Percentiles rank a stretch among this genome's conserved stretches.
Evolutionary conservation across 805 yeast genomes (phyloP).

Genomic region (Spathaspora passalidarum): DNA sequence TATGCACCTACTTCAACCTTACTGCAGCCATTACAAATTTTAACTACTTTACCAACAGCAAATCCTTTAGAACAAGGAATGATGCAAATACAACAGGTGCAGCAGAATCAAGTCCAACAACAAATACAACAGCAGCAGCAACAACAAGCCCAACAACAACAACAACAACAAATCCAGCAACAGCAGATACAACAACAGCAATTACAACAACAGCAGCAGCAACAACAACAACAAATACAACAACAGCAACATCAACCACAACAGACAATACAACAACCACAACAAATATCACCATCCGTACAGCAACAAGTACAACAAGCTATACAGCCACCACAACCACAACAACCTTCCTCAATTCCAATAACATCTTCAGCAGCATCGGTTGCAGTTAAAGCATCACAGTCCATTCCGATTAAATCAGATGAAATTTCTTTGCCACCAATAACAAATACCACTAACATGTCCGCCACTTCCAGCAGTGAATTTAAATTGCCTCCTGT

Average conservation of each 20-base stretch:
- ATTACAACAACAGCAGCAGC: constrained; percentile 12
- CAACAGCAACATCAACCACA: not conserved
- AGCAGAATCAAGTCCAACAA: not conserved
- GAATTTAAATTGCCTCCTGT: not conserved
- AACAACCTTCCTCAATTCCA: constrained; percentile 6
- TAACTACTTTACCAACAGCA: constrained; percentile 1
- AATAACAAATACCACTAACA: not conserved
- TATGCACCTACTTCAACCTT: constrained; percentile 11
- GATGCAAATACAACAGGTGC: constrained; percentile 1
- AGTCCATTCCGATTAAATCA: constrained; percentile 4
- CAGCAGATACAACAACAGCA: constrained; percentile 11
- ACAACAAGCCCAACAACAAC: constrained; percentile 1
- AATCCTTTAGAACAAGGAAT: not conserved
- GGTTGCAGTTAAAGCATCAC: constrained; percentile 9
- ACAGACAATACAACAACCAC: constrained; percentile 6
- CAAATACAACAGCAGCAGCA: constrained; percentile 2
- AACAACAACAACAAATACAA: constrained; percentile 2
- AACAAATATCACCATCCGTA: no score
- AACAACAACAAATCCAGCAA: not conserved
- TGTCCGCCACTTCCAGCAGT: not conserved
- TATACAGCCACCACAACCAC: constrained; percentile 4
- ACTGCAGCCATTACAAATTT: not conserved
- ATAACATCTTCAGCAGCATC: constrained; percentile 9
- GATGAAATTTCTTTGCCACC: constrained; percentile 5
- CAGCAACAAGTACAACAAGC: constrained; percentile 7